phyloP scores from a whole-genome alignment of 805 yeast genomes.

The Cyberlindnera nakhonratchasimensis region DNA sequence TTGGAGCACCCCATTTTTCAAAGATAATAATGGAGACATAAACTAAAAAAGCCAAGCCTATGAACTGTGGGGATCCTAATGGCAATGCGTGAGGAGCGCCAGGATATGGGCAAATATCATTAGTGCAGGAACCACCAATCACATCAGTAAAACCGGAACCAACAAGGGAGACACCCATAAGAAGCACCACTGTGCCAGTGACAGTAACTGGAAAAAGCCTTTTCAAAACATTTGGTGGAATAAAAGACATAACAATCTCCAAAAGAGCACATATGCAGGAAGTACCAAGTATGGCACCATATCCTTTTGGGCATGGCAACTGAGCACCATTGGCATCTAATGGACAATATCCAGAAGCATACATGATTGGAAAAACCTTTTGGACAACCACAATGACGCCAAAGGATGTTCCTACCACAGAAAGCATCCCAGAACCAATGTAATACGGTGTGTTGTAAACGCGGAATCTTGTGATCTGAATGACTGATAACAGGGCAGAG shows the following conservation, averaged over 20 bases:
- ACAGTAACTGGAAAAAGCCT: constrained; percentile 82
- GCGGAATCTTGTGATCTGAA: constrained; percentile 81
- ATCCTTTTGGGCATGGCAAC: constrained; percentile 85
- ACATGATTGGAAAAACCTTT: constrained; percentile 79
- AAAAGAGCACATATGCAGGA: constrained; percentile 70
- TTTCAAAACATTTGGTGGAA: constrained; percentile 71
- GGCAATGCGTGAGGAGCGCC: constrained; percentile 54
- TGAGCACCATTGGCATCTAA: constrained; percentile 57
- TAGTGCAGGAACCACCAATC: constrained; percentile 78
- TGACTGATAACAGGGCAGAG: constrained; percentile 63
- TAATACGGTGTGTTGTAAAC: constrained; percentile 71
- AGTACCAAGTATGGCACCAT: constrained; percentile 80
- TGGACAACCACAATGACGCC: constrained; percentile 80
- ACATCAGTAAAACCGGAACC: constrained; percentile 77
- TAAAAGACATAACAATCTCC: constrained; percentile 68
- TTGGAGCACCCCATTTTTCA: constrained; percentile 91
- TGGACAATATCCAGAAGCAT: constrained; percentile 65
- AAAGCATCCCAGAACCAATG: constrained; percentile 85
- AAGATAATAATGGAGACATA: constrained; percentile 67
- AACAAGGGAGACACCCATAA: constrained; percentile 74
- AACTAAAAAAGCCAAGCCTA: constrained; percentile 86
- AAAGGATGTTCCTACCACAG: constrained; percentile 89
- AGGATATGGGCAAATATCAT: constrained; percentile 43
- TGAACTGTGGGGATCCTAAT: constrained; percentile 88
- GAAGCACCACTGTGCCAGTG: constrained; percentile 87